Evolutionary conservation across 2,329 filamentous ascomycete genomes (phyloP).

Genomic region (Ramularia endophylla): DNA sequence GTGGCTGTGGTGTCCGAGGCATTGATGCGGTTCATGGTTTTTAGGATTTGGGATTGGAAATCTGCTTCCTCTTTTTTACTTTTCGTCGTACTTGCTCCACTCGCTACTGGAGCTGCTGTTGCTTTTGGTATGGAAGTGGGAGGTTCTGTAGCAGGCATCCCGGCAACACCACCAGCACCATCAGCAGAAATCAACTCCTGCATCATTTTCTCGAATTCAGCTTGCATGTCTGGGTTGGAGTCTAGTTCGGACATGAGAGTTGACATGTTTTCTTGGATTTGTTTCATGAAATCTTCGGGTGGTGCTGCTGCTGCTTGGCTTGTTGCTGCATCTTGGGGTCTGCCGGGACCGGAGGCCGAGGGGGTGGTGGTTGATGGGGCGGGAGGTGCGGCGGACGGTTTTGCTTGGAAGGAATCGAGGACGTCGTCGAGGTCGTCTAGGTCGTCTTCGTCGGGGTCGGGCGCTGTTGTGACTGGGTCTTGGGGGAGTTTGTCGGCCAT

Average conservation of each 20-base stretch:
- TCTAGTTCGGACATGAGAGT: constrained; percentile 69
- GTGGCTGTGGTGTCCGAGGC: constrained; percentile 79
- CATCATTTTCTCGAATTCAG: constrained; percentile 59
- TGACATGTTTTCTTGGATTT: constrained; percentile 87
- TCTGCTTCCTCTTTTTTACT: constrained; percentile 43
- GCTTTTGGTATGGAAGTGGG: constrained; percentile 15
- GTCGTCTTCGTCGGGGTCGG: constrained; percentile 90
- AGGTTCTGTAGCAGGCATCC: constrained; percentile 29
- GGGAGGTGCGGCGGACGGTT: constrained; percentile 19
- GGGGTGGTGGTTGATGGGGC: constrained; percentile 28
- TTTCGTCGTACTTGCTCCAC: constrained; percentile 8
- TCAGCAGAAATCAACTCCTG: constrained; percentile 49
- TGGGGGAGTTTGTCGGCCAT: constrained; percentile 26
- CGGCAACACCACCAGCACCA: constrained; percentile 29
- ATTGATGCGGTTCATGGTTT: constrained; percentile 96
- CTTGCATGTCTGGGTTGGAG: constrained; percentile 59
- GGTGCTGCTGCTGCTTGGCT: too few species aligned
- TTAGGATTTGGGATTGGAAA: constrained; percentile 88
- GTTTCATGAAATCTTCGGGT: constrained; percentile 68
- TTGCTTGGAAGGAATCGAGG: constrained; percentile 79
- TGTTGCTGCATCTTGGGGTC: constrained; percentile 30
- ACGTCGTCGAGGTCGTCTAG: constrained; percentile 92
- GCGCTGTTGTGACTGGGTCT: constrained; percentile 34
- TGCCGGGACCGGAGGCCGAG: constrained; percentile 35
- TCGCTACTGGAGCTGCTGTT: constrained; percentile 8